These are phyloP conservation scores for Penicillium cataractarum DNA, from an alignment of 495 filamentous ascomycete species.

Conservation along the genomic window DNA sequence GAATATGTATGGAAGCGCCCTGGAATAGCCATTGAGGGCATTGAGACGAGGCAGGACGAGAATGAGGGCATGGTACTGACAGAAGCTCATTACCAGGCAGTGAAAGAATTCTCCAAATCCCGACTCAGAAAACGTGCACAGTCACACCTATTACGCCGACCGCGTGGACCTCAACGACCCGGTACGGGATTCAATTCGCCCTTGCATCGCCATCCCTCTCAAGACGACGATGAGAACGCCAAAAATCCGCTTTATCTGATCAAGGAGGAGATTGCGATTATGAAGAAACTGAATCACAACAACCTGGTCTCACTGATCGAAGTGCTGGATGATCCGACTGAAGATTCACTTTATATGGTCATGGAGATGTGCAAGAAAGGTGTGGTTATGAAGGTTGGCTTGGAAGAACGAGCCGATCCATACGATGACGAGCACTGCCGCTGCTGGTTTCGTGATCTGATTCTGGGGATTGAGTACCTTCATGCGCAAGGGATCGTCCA, in stretches of 20 bases:
- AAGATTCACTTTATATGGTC: conserved; percentile 97
- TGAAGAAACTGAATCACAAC: conserved; percentile 95
- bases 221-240: conserved; percentile 56
- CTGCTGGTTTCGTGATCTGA: conserved; percentile 92
- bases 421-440: conserved; percentile 84
- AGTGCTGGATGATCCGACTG: conserved; percentile 91
- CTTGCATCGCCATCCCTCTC: conserved; percentile 56
- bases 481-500: conserved; percentile 96
- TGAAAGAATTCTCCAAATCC: conserved; percentile 97
- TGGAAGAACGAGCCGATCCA: conserved; percentile 81
- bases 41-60: neutral
- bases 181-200: conserved; percentile 67
- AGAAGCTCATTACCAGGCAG: conserved; percentile 58
- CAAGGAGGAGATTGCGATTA: conserved; percentile 95
- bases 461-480: conserved; percentile 93
- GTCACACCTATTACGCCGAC: conserved; percentile 82
- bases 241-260: conserved; percentile 86
- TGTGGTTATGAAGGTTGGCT: conserved; percentile 92
- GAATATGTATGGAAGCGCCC: conserved; percentile 92
- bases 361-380: conserved; percentile 99
- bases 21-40: neutral
- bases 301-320: conserved; percentile 94
- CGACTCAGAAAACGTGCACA: conserved; percentile 90
- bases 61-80: conserved; percentile 2
- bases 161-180: conserved; percentile 55